Conservation (phyloP, 371 early-diverging fungal genomes). For the Actinomucor elegans region DNA sequence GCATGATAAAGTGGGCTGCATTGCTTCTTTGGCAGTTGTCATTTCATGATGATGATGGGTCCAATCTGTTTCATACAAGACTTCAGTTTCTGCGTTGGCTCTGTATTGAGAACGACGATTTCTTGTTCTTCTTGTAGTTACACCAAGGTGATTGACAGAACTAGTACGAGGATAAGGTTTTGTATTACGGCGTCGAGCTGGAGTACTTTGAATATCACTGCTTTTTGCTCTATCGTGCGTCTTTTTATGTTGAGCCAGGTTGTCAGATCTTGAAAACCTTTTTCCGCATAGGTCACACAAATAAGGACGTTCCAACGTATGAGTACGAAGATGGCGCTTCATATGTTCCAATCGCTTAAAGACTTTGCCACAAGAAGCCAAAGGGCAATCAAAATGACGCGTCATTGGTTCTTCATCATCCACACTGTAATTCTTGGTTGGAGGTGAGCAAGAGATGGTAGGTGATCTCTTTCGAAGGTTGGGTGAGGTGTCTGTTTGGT, state of each 20-base stretch:
- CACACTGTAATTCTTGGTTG: slow-evolving; percentile 10
- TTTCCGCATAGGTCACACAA: slow-evolving; percentile 75
- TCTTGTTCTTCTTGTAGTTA: not conserved
- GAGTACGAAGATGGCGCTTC: slow-evolving; percentile 79
- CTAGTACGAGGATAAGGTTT: slow-evolving; percentile 2
- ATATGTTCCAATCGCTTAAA: slow-evolving; percentile 84
- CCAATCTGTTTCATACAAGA: not conserved
- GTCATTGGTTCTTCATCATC: too few species aligned
- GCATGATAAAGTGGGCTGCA: not conserved
- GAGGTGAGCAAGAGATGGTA: slow-evolving; percentile 6
- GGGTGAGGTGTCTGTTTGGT: slow-evolving; percentile 3
- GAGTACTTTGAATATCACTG: not conserved
- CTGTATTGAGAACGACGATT: not conserved
- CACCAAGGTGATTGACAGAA: not conserved
- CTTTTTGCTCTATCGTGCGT: slow-evolving; percentile 56
- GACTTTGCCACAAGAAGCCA: slow-evolving; percentile 46
- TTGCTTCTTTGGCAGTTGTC: not conserved
- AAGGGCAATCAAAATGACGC: too few species aligned
- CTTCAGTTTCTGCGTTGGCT: not conserved
- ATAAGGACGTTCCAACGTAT: slow-evolving; percentile 77
- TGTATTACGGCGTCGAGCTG: too few species aligned
- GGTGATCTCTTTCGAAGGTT: slow-evolving; percentile 10
- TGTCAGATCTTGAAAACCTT: slow-evolving; percentile 82
- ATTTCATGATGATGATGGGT: not conserved
- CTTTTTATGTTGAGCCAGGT: slow-evolving; percentile 80